These are phyloP conservation scores for Trichosanthes truncata DNA, from an alignment of 306 rosid species.

Conservation along the genomic window DNA sequence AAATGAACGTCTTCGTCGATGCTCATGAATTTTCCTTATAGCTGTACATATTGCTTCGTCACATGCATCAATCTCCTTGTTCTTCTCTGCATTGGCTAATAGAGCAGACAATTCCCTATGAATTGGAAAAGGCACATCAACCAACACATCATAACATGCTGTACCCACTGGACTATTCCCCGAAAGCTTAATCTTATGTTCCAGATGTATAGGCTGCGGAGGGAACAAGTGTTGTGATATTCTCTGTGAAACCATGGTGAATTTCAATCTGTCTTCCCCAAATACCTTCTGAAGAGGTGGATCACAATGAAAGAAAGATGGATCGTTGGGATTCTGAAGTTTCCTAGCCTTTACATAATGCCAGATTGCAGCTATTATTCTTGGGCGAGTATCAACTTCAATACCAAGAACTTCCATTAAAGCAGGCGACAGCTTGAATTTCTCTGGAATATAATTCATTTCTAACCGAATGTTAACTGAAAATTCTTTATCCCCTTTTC, in stretches of 20 bases:
- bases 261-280: constrained; percentile 93
- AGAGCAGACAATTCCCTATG: constrained; percentile 82
- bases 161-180: constrained; percentile 83
- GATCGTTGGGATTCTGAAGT: constrained; percentile 78
- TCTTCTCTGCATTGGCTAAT: constrained; percentile 88
- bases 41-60: constrained; percentile 85
- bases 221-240: constrained; percentile 88
- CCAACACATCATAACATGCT: constrained; percentile 91
- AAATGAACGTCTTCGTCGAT: constrained; percentile 84
- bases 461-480: constrained; percentile 63
- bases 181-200: constrained; percentile 83
- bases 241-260: constrained; percentile 81
- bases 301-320: constrained; percentile 75
- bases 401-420: constrained; percentile 96
- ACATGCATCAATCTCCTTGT: constrained; percentile 85
- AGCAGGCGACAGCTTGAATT: constrained; percentile 79
- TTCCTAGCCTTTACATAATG: constrained; percentile 99
- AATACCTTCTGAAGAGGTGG: constrained; percentile 88
- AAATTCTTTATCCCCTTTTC: constrained; percentile 93
- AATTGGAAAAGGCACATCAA: constrained; percentile 91
- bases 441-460: constrained; percentile 91
- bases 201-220: constrained; percentile 84
- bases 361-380: constrained; percentile 95
- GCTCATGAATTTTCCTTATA: constrained; percentile 91
- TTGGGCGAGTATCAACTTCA: constrained; percentile 96